phyloP scores from a whole-genome alignment of 257 asterid genomes.

The Cinchona pubescens region DNA sequence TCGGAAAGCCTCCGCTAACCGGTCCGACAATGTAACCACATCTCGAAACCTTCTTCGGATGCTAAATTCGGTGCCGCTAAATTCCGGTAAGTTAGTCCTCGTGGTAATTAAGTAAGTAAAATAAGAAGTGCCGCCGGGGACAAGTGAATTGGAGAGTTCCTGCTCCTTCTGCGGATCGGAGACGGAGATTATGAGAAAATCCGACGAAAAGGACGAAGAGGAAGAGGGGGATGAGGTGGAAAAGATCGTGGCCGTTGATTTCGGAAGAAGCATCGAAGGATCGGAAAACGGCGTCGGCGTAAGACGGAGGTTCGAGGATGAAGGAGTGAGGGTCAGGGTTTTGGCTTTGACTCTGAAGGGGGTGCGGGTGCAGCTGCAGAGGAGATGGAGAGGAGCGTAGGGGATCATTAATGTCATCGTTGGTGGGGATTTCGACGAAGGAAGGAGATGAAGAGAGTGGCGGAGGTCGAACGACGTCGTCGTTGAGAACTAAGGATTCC shows the following conservation, averaged over 20 bases:
- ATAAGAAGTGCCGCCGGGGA: slow-evolving; percentile 57
- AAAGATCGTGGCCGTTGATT: slow-evolving; percentile 47
- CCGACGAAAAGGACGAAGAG: slow-evolving; percentile 30
- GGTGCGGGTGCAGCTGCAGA: slow-evolving; percentile 21
- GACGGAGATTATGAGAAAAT: slow-evolving; percentile 59
- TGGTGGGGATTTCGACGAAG: slow-evolving; percentile 44
- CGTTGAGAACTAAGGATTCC: slow-evolving; percentile 56
- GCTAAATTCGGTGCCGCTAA: slow-evolving; percentile 61
- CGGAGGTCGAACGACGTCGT: slow-evolving; percentile 18
- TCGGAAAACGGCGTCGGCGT: slow-evolving; percentile 85
- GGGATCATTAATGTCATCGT: slow-evolving; percentile 27
- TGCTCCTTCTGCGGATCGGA: slow-evolving; percentile 80
- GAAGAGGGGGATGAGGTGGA: slow-evolving; percentile 33
- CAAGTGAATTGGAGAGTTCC: slow-evolving; percentile 66
- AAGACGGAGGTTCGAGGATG: slow-evolving; percentile 98
- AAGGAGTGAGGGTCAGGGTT: slow-evolving; percentile 52
- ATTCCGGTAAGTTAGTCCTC: slow-evolving; percentile 64
- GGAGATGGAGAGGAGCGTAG: slow-evolving; percentile 24
- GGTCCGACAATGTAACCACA: slow-evolving; percentile 69
- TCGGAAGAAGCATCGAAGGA: slow-evolving; percentile 64
- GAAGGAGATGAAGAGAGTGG: slow-evolving; percentile 21
- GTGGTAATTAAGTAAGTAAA: slow-evolving; percentile 77
- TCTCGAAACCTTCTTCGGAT: slow-evolving; percentile 92
- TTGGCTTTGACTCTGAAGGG: slow-evolving; percentile 34
- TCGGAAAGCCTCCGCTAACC: slow-evolving; percentile 66